phyloP scores from a whole-genome alignment of 345 rosid genomes.

The Capsella bursapastoris region DNA sequence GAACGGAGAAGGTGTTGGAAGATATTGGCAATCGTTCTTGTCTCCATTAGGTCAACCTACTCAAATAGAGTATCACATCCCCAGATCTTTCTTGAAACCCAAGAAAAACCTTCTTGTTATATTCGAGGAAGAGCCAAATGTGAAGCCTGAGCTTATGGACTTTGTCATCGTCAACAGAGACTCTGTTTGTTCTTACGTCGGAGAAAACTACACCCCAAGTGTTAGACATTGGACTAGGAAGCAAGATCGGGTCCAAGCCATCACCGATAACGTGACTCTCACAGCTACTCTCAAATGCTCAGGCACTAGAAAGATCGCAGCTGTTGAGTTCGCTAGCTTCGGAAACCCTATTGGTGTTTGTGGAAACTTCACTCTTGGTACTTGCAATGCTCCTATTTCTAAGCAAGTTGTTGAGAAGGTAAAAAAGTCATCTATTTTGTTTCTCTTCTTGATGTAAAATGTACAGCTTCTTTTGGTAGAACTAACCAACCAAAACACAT shows the following conservation, averaged over 20 bases:
- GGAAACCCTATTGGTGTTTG: slow-evolving; percentile 80
- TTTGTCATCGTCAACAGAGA: slow-evolving; percentile 64
- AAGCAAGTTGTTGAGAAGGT: slow-evolving; percentile 70
- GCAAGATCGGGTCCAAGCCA: slow-evolving; percentile 44
- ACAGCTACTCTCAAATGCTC: slow-evolving; percentile 63
- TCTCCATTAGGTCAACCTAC: slow-evolving; percentile 72
- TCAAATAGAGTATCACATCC: slow-evolving; percentile 86
- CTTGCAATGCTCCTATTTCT: slow-evolving; percentile 58
- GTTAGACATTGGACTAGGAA: slow-evolving; percentile 61
- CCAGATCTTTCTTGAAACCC: slow-evolving; percentile 75
- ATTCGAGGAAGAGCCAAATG: slow-evolving; percentile 70
- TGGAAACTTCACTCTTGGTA: slow-evolving; percentile 58
- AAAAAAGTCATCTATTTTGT: not conserved
- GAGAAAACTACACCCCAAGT: slow-evolving; percentile 66
- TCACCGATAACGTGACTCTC: slow-evolving; percentile 50
- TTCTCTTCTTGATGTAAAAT: not conserved
- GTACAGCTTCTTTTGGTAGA: not conserved
- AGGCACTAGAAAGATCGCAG: slow-evolving; percentile 49
- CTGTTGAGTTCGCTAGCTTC: slow-evolving; percentile 81
- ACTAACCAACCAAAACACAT: slow-evolving; percentile 1
- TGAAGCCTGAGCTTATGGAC: slow-evolving; percentile 61
- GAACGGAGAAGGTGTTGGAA: slow-evolving; percentile 82
- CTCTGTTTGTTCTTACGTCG: slow-evolving; percentile 66
- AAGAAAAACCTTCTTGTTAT: slow-evolving; percentile 65
- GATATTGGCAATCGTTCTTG: slow-evolving; percentile 76